Evolutionary conservation across 2,329 filamentous ascomycete genomes (phyloP), one percentile per base, ranked within the genome.

Genomic region (Coniochaeta ligniaria): DNA sequence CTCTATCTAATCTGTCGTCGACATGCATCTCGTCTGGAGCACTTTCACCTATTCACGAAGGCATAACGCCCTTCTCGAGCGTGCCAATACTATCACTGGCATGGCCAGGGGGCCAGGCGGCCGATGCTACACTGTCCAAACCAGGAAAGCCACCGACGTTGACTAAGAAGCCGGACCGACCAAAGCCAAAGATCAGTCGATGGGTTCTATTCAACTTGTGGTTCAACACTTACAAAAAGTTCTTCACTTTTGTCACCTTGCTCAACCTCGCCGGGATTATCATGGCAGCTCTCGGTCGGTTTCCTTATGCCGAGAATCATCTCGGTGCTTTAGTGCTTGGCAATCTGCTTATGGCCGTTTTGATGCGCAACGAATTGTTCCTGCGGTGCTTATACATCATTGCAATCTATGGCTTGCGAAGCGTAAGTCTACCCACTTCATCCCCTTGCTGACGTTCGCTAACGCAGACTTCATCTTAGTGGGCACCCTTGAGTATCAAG

Each of bases 191-290:
- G 55, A 55, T 65, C 57, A 70, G 67, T 65, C 67, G 69, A 59
- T 74, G 70, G 72, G 70, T 75, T 26, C 62, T 68, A 1, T 71
- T 75, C 62, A 64, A 66, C 54, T 68, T 76, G 9, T 76, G 74
- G 74, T 75, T 74, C 69, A 75, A 74, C 66, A 73, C 73, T 11
- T 76, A 76, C 62, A 70, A 72, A 22, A 73, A 73, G 64, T 74
- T 76, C 65, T 76, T 76, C 65, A 71, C 67, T 20, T 69, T 75
- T 43, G 72, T 75, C 57, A 71, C 68, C 5, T 31, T 66, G 58
- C 67, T 76, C 61, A 75, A 76, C 67, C 59, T 74, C 17, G 60
- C 62, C 6, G 74, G 74, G 4, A 75, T 76, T 54, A 65, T 73
- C 60, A 61, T 75, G 63, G 68, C 73, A 0, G 67, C 69, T 1